Evolutionary conservation across 176 grass and related monocot genomes (phyloP).

Genomic region (Ensete glaucum): DNA sequence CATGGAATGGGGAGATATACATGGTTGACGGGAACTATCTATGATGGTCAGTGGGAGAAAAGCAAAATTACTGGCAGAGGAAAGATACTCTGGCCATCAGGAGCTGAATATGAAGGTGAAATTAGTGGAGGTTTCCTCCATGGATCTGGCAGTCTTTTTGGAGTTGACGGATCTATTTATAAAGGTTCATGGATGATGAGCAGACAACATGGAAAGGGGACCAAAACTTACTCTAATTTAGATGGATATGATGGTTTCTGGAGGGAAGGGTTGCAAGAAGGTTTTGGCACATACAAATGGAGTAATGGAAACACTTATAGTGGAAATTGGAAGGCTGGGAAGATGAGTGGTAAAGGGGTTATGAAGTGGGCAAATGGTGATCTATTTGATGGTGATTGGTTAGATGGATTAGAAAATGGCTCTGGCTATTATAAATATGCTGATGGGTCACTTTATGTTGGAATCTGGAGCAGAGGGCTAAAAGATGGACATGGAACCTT

Average conservation of each 20-base stretch:
- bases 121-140: slow-evolving; percentile 79
- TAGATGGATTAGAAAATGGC: slow-evolving; percentile 68
- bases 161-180: slow-evolving; percentile 57
- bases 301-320: slow-evolving; percentile 57
- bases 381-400: slow-evolving; percentile 66
- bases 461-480: slow-evolving; percentile 81
- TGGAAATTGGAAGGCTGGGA: slow-evolving; percentile 77
- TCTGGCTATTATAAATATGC: slow-evolving; percentile 68
- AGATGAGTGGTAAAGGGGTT: slow-evolving; percentile 75
- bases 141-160: slow-evolving; percentile 63
- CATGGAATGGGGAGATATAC: slow-evolving; percentile 80
- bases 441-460: slow-evolving; percentile 67
- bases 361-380: slow-evolving; percentile 90
- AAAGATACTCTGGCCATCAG: slow-evolving; percentile 60
- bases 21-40: slow-evolving; percentile 68
- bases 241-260: slow-evolving; percentile 78
- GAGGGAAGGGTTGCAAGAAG: slow-evolving; percentile 87
- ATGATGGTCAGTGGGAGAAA: slow-evolving; percentile 75
- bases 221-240: slow-evolving; percentile 60
- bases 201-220: slow-evolving; percentile 75
- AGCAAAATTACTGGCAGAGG: slow-evolving; percentile 76
- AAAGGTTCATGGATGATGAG: slow-evolving; percentile 84
- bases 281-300: slow-evolving; percentile 75
- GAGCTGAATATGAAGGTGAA: slow-evolving; percentile 73
- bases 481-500: slow-evolving; percentile 87